A percentile compares a stretch with the other conserved stretches of the same genome.
These are phyloP conservation scores for Phylloporus sp. DNA, from an alignment of 768 basidiomycete species.

Conservation along the genomic window DNA sequence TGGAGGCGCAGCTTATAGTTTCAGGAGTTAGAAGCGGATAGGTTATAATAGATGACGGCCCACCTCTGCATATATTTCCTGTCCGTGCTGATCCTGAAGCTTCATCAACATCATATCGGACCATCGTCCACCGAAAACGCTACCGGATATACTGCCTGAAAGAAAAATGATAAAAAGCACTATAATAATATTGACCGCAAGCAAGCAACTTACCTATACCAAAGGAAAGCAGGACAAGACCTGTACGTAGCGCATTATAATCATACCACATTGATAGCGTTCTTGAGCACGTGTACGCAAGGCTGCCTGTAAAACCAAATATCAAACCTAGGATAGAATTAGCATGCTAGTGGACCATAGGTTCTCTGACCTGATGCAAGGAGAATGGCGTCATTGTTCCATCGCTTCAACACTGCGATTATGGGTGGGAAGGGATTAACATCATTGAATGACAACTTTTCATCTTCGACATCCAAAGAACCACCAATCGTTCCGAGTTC, in stretches of 20 bases:
- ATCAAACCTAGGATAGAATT: conserved; percentile 46
- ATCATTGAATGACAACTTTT: conserved; percentile 60
- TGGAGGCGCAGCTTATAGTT: conserved; percentile 62
- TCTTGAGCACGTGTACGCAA: conserved; percentile 71
- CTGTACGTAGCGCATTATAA: conserved; percentile 68
- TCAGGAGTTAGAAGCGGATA: not conserved
- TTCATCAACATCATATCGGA: conserved; percentile 45
- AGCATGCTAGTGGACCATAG: not conserved
- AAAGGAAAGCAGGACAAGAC: conserved; percentile 70
- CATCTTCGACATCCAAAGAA: conserved; percentile 20
- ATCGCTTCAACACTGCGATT: conserved; percentile 49
- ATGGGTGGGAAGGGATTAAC: conserved; percentile 71
- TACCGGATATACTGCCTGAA: conserved; percentile 49
- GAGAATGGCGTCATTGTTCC: conserved; percentile 67
- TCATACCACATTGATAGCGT: conserved; percentile 62
- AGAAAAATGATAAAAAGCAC: not conserved
- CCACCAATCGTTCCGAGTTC: conserved; percentile 4
- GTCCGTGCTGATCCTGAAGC: conserved; percentile 42
- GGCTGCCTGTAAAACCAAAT: conserved; percentile 68
- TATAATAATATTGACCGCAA: not conserved
- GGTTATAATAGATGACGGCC: conserved; percentile 2
- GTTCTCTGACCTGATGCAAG: conserved; percentile 20
- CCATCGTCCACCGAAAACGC: conserved; percentile 56
- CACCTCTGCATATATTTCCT: conserved; percentile 59
- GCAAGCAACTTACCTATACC: conserved; percentile 51